These are phyloP conservation scores for Colletotrichum sp. DNA, from an alignment of 2,329 filamentous ascomycete species.

Conservation along the genomic window DNA sequence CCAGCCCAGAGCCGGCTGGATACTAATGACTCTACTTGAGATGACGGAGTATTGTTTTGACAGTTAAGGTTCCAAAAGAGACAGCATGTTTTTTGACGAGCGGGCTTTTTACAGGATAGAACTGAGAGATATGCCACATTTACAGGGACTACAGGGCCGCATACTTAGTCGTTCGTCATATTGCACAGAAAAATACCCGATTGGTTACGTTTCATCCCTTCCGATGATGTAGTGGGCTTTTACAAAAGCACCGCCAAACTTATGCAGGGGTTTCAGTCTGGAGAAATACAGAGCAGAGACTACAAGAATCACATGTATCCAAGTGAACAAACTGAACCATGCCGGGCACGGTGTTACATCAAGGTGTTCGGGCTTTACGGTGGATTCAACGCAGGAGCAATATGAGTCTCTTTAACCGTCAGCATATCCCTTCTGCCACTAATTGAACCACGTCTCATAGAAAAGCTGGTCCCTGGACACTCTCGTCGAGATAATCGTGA, in stretches of 20 bases:
- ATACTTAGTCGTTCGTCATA: neutral
- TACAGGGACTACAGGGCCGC: neutral
- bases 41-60: neutral
- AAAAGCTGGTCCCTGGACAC: neutral
- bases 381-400: neutral
- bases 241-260: neutral
- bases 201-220: neutral
- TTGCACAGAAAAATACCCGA: neutral
- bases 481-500: neutral
- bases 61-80: neutral
- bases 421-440: neutral
- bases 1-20: slow-evolving; percentile 57
- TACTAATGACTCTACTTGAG: slow-evolving; percentile 33
- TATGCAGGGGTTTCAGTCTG: neutral
- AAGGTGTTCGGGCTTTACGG: neutral
- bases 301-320: neutral
- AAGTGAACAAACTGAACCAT: neutral
- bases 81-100: neutral
- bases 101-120: neutral
- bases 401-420: neutral
- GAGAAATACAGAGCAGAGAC: neutral
- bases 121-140: neutral
- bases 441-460: neutral
- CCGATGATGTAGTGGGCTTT: neutral
- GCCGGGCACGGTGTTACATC: neutral